Percentiles rank a stretch among this genome's conserved stretches.
phyloP scores from a whole-genome alignment of 179 eudicot genomes.

The Camellia oleifera region DNA sequence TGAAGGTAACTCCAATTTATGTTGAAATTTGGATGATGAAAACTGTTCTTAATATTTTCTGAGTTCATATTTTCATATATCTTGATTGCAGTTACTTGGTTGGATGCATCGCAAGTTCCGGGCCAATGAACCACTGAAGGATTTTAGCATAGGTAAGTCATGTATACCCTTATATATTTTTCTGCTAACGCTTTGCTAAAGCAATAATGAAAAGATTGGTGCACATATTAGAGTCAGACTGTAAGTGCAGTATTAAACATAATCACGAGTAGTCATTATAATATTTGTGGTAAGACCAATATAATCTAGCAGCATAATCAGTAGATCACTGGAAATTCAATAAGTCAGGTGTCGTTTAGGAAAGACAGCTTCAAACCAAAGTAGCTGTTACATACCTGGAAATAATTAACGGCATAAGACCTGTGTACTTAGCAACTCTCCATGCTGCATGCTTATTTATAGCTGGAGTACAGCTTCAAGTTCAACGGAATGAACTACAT shows the following conservation, averaged over 20 bases:
- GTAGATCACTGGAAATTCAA: neutral
- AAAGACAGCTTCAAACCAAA: neutral
- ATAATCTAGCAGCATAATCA: neutral
- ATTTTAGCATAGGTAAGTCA: conserved; percentile 52
- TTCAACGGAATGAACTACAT: neutral
- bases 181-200: neutral
- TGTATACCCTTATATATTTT: conserved; percentile 5
- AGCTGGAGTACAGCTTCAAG: neutral
- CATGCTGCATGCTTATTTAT: neutral
- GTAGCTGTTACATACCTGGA: neutral
- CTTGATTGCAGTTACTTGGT: conserved; percentile 65
- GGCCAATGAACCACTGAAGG: conserved; percentile 60
- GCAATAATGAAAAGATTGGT: neutral
- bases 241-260: neutral
- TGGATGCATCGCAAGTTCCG: conserved; percentile 97
- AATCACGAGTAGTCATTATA: neutral
- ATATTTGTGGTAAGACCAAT: neutral
- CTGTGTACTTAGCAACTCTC: neutral
- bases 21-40: neutral
- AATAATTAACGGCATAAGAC: neutral
- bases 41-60: neutral
- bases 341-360: neutral
- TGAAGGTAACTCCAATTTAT: conserved; percentile 52
- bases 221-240: neutral
- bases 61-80: conserved; percentile 13